Evolutionary conservation across 805 yeast genomes (phyloP).

Genomic region (Middelhovenomyces tepae): DNA sequence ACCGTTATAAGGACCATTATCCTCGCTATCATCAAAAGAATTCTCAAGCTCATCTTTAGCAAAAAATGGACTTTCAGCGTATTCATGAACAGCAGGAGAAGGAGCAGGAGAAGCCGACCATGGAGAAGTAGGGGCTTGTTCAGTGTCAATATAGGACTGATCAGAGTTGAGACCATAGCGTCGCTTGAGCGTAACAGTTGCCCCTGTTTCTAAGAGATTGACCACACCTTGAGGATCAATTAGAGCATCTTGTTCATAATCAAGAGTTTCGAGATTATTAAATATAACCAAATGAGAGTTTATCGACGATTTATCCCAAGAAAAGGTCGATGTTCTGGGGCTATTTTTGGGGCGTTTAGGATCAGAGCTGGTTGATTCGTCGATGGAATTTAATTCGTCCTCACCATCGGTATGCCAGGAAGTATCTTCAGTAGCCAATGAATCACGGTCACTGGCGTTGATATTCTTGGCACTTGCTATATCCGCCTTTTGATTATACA

Average conservation of each 20-base stretch:
- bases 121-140: constrained; percentile 23
- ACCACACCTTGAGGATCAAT: constrained; percentile 24
- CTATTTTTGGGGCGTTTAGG: not conserved
- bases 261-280: constrained; percentile 18
- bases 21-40: constrained; percentile 19
- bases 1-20: constrained; percentile 1
- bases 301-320: constrained; percentile 2
- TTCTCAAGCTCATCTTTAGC: constrained; percentile 13
- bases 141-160: constrained; percentile 21
- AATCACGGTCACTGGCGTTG: not conserved
- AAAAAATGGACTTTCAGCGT: constrained; percentile 23
- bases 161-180: constrained; percentile 14
- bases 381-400: not conserved
- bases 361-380: not conserved
- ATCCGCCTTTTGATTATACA: constrained; percentile 12
- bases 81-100: constrained; percentile 23
- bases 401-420: constrained; percentile 9
- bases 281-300: constrained; percentile 12
- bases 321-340: constrained; percentile 2
- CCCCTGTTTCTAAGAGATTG: constrained; percentile 20
- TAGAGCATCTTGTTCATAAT: constrained; percentile 24
- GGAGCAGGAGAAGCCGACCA: constrained; percentile 28
- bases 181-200: constrained; percentile 22
- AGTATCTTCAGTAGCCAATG: not conserved
- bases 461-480: not conserved